These are phyloP conservation scores for Elongisporangium anandrum DNA, from an alignment of 352 stramenopile species.

Conservation along the genomic window DNA sequence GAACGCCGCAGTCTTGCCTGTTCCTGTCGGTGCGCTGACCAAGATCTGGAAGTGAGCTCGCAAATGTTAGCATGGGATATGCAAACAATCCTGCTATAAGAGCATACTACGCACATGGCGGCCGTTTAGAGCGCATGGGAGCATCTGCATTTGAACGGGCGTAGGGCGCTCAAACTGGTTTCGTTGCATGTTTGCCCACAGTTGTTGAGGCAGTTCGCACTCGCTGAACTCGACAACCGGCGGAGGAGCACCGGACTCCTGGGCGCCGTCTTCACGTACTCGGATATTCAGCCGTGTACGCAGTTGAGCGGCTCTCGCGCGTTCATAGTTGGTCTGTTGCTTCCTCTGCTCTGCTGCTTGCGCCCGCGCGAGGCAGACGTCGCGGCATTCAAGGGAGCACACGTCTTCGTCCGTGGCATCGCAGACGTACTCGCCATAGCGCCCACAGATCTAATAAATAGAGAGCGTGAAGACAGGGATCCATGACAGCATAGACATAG, in stretches of 20 bases:
- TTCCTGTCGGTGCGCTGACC: constrained; percentile 59
- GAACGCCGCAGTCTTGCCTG: constrained; percentile 66
- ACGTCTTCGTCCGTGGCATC: constrained; percentile 82
- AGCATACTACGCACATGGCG: constrained; percentile 37
- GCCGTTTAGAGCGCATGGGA: constrained; percentile 41
- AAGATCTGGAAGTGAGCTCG: constrained; percentile 51
- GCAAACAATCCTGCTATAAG: too few species aligned
- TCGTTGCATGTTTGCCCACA: constrained; percentile 34
- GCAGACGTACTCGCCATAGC: constrained; percentile 77
- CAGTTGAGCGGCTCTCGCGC: constrained; percentile 10
- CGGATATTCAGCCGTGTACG: constrained; percentile 32
- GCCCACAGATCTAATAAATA: constrained; percentile 45
- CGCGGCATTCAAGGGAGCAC: constrained; percentile 74
- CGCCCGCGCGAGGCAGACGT: constrained; percentile 26
- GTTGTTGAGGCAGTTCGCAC: constrained; percentile 16
- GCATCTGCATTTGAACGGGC: constrained; percentile 73
- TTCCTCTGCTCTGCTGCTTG: constrained; percentile 1
- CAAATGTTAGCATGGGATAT: too few species aligned
- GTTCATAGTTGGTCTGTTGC: constrained; percentile 3
- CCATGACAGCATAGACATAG: neutral
- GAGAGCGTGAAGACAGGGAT: constrained; percentile 1
- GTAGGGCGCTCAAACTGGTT: constrained; percentile 39
- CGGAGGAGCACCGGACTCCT: constrained; percentile 9
- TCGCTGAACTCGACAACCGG: constrained; percentile 15
- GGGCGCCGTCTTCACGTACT: constrained; percentile 7